A percentile compares a stretch with the other conserved stretches of the same genome.
Evolutionary conservation across 2,329 filamentous ascomycete species (phyloP).

Genomic region (Aspergillus flavus): DNA sequence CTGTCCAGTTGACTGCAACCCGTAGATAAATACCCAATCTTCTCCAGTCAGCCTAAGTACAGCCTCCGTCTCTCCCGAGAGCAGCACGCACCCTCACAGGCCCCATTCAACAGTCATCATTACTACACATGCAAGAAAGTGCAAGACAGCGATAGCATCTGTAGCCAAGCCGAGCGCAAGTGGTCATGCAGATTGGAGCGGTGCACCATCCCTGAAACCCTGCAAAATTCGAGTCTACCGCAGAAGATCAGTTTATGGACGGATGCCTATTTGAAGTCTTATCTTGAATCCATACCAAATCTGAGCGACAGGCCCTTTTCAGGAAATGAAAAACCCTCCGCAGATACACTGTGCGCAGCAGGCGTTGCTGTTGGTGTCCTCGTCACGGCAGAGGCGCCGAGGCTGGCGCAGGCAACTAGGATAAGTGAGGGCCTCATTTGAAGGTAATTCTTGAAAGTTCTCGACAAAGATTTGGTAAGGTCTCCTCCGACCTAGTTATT

Average conservation of each 20-base stretch:
- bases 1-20: background rate
- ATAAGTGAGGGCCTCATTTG: background rate
- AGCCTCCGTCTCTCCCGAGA: background rate
- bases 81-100: background rate
- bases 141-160: background rate
- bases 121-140: background rate
- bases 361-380: background rate
- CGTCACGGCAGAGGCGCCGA: background rate
- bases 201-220: background rate
- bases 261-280: background rate
- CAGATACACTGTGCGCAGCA: background rate
- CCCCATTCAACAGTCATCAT: background rate
- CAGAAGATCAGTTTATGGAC: background rate
- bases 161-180: background rate
- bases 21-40: background rate
- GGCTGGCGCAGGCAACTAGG: background rate
- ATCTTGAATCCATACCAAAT: background rate
- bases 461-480: background rate
- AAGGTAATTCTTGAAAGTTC: background rate
- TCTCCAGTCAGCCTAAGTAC: background rate
- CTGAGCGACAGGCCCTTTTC: background rate
- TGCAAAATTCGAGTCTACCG: background rate
- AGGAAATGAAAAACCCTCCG: background rate
- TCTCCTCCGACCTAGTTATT: background rate
- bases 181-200: background rate